A percentile compares a stretch with the other conserved stretches of the same genome.
Evolutionary conservation across 2,329 filamentous ascomycete genomes (phyloP).

Genomic region (Amauroascus verrucosus): DNA sequence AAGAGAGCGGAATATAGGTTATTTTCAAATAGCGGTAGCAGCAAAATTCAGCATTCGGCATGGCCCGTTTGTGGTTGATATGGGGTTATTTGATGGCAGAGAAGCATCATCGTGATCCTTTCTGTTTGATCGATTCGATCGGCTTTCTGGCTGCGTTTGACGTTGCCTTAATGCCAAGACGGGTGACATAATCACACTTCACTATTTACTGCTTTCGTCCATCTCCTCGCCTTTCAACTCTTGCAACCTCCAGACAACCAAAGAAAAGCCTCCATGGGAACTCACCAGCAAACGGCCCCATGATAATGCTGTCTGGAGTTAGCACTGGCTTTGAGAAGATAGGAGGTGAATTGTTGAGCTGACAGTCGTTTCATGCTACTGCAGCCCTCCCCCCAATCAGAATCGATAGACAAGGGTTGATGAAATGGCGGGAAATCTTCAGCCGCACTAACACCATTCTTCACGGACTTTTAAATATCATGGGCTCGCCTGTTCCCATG

Average conservation of each 20-base stretch:
- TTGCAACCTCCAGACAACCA: not conserved
- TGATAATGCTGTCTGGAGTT: not conserved
- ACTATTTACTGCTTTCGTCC: not conserved
- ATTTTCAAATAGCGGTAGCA: not conserved
- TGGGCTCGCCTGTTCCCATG: not conserved
- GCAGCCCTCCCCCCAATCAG: not conserved
- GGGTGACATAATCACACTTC: not conserved
- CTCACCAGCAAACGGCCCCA: not conserved
- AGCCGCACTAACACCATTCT: not conserved
- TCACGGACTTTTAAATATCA: not conserved
- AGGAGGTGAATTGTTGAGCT: not conserved
- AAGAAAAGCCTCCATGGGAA: not conserved
- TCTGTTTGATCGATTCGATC: not conserved
- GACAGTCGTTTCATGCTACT: not conserved
- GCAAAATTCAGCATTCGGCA: not conserved
- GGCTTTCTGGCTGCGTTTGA: not conserved
- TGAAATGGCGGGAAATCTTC: not conserved
- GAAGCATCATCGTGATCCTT: too few species aligned
- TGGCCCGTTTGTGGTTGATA: too few species aligned
- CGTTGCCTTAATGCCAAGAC: slow-evolving; percentile 1
- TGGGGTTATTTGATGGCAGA: too few species aligned
- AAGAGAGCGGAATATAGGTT: not conserved
- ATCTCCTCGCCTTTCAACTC: not conserved
- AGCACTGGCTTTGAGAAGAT: not conserved
- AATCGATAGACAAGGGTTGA: not conserved